Evolutionary conservation across 2,329 filamentous ascomycete species (phyloP).

Genomic region (Fusarium piperis): DNA sequence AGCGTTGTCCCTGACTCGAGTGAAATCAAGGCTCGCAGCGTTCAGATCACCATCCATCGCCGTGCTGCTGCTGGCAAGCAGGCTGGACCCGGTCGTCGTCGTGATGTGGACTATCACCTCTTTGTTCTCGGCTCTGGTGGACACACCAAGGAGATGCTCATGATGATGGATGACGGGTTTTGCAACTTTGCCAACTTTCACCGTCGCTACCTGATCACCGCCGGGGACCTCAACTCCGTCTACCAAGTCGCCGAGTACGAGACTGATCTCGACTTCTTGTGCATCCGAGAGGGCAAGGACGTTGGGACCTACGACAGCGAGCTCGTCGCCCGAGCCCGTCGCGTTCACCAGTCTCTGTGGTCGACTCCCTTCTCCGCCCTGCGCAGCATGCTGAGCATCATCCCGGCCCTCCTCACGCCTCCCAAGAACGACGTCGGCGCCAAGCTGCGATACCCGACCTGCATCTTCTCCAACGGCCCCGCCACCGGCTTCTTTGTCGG

Average conservation of each 20-base stretch:
- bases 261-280: conserved; percentile 43
- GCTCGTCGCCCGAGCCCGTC: conserved; percentile 78
- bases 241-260: conserved; percentile 70
- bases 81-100: not conserved
- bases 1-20: conserved; percentile 1
- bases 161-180: conserved; percentile 75
- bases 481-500: conserved; percentile 84
- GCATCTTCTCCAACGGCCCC: conserved; percentile 88
- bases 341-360: conserved; percentile 81
- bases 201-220: conserved; percentile 84
- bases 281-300: conserved; percentile 17
- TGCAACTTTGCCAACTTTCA: conserved; percentile 63
- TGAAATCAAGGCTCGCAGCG: conserved; percentile 42
- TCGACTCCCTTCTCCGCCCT: conserved; percentile 77
- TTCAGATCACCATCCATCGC: conserved; percentile 40
- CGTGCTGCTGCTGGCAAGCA: conserved; percentile 29
- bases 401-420: conserved; percentile 62
- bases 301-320: conserved; percentile 70
- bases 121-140: conserved; percentile 92
- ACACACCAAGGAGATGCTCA: conserved; percentile 94
- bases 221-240: conserved; percentile 75
- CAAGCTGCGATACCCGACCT: conserved; percentile 66
- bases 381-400: conserved; percentile 70
- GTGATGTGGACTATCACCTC: conserved; percentile 65
- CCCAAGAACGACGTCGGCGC: conserved; percentile 34